Percentiles rank a stretch among this genome's conserved stretches.
phyloP scores from a whole-genome alignment of 345 rosid genomes.

The Melastoma malabathricum region DNA sequence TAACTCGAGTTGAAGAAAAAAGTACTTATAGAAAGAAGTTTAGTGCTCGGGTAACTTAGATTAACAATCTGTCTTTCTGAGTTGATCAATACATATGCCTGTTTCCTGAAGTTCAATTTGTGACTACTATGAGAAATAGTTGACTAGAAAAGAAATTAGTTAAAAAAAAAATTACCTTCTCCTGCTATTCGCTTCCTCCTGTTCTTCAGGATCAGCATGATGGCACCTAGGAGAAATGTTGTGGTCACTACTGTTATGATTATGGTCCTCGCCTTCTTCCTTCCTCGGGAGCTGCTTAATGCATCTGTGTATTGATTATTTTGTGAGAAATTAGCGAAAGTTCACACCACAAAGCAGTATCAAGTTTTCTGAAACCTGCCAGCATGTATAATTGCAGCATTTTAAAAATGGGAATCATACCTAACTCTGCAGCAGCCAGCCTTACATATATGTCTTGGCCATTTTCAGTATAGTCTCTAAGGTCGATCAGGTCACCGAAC shows the following conservation, averaged over 20 bases:
- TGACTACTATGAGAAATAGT: not conserved
- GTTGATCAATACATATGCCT: too few relatives aligned
- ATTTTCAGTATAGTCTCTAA: slow-evolving; percentile 11
- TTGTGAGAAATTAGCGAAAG: not conserved
- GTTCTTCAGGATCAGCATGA: slow-evolving; percentile 4
- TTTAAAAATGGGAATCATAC: slow-evolving; percentile 2
- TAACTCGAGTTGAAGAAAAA: too few relatives aligned
- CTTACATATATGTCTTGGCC: slow-evolving; percentile 27
- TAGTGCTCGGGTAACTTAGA: too few relatives aligned
- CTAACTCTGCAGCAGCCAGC: slow-evolving; percentile 25
- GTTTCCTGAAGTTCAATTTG: not conserved
- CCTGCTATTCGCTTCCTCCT: slow-evolving; percentile 6
- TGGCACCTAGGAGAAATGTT: slow-evolving; percentile 7
- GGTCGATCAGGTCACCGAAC: slow-evolving; percentile 31
- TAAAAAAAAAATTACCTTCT: slow-evolving; percentile 5
- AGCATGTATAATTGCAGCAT: too few relatives aligned
- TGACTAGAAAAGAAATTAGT: not conserved
- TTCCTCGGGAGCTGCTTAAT: slow-evolving; percentile 6
- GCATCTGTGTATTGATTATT: slow-evolving; percentile 4
- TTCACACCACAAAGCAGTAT: too few relatives aligned
- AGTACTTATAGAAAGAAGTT: too few relatives aligned
- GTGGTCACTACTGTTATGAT: slow-evolving; percentile 7
- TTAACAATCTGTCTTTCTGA: too few relatives aligned
- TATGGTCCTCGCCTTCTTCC: slow-evolving; percentile 8
- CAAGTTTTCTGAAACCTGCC: too few relatives aligned